Base-by-base conservation (phyloP, 805 yeast genomes). In the Scheffersomyces coipomensis region DNA sequence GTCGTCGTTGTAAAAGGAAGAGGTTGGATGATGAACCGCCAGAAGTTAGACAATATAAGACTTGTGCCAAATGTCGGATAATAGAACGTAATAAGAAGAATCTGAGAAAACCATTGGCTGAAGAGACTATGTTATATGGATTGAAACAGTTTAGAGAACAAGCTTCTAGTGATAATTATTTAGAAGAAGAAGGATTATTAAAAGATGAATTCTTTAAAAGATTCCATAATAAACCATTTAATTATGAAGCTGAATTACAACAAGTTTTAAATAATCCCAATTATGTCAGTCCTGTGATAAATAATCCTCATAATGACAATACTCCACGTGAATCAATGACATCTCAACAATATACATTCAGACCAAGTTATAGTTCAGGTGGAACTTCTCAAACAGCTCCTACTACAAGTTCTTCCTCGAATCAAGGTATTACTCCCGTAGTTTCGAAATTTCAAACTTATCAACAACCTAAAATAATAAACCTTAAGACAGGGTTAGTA, bases 1-100 rank as follows among this genome's bases (percentile, higher is more conserved):
- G 82, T 51, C 78, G 82, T 53, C 74, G 82, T 50, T 76, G 82
- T 60, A 76, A 76, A 51, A 58, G 79, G 37, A 71, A 74, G 67
- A 66, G 82, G 59, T 66, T 74, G 46, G 73, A 70, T 43, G 76
- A 75, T 44, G 82, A 76, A 55, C 76, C 77, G 18, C 75, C 78
- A 2, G 80, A 76, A 45, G 80, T 76, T 29, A 64, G 71, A 47
- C 78, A 74, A 51, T 76, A 75, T 53, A 76, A 76, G 45, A 76
- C 82, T 3, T 76, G 82, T 57, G 78, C 76, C 51, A 75, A 78
- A 45, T 76, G 82, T 51, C 67, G 82, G 42, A 73, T 75, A 53
- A 72, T 76, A 34, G 82, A 76, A 53, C 60, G 82, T 44, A 60
- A 58, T 38, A 60, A 65, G 53, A 69, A 69, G 57, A 66, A 67